Conservation (phyloP, 352 stramenopile genomes). For the Phytophthora boehmeriae region DNA sequence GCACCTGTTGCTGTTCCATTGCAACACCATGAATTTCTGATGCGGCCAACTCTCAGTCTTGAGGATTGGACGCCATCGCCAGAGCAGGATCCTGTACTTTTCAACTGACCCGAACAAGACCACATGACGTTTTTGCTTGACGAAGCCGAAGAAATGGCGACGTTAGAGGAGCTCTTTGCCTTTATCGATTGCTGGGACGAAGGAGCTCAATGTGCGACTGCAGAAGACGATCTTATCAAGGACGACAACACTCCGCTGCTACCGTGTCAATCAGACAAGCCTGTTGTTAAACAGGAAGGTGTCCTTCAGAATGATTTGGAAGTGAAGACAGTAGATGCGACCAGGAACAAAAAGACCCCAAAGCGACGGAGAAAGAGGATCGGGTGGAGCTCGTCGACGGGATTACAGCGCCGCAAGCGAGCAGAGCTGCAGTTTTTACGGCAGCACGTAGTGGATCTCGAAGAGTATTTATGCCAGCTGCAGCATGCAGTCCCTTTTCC, state of each 20-base stretch:
- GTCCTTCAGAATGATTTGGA: too few species aligned
- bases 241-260: too few species aligned
- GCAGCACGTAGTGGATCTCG: conserved; percentile 16
- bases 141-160: conserved; percentile 8
- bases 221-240: too few species aligned
- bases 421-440: conserved; percentile 17
- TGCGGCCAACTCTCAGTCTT: conserved; percentile 17
- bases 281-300: too few species aligned
- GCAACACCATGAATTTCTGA: conserved; percentile 13
- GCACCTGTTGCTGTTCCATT: conserved; percentile 10
- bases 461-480: conserved; percentile 20
- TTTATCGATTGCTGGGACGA: conserved; percentile 10
- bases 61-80: conserved; percentile 1
- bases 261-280: too few species aligned
- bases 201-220: too few species aligned
- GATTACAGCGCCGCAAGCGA: conserved; percentile 15
- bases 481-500: background rate
- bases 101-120: background rate
- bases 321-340: too few species aligned
- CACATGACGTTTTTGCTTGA: conserved; percentile 28
- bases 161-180: conserved; percentile 14
- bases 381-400: conserved; percentile 17
- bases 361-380: conserved; percentile 7
- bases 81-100: conserved; percentile 11
- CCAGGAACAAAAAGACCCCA: conserved; percentile 4